These are phyloP conservation scores for Lyophyllum shimeji DNA, from an alignment of 768 basidiomycete species.

Conservation along the genomic window DNA sequence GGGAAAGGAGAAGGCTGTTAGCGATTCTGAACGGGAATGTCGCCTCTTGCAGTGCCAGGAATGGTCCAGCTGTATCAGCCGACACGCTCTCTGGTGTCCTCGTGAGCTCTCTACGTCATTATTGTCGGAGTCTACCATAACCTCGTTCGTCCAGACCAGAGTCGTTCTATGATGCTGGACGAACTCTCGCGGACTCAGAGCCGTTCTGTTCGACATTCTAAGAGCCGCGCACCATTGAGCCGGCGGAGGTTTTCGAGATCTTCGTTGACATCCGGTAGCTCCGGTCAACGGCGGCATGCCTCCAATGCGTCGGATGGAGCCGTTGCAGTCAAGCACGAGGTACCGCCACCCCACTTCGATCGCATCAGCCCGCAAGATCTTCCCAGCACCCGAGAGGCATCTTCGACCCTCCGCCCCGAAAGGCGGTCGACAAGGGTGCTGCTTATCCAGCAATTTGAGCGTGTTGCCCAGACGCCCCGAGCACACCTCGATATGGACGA, in stretches of 20 bases:
- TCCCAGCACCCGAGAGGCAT: not conserved
- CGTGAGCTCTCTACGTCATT: conserved; percentile 19
- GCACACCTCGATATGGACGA: conserved; percentile 32
- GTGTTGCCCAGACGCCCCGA: not conserved
- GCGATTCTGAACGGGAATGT: conserved; percentile 24
- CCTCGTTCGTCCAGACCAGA: conserved; percentile 23
- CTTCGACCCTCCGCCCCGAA: not conserved
- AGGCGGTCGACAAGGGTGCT: not conserved
- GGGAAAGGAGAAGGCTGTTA: conserved; percentile 49
- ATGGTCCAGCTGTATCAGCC: conserved; percentile 44
- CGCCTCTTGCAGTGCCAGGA: conserved; percentile 39
- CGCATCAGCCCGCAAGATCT: not conserved
- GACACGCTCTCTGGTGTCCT: conserved; percentile 49
- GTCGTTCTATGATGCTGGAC: conserved; percentile 34
- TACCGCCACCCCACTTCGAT: not conserved
- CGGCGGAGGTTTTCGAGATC: not conserved
- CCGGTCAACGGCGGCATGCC: conserved; percentile 25
- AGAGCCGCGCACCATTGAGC: conserved; percentile 1
- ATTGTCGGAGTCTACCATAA: not conserved
- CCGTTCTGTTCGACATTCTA: conserved; percentile 5
- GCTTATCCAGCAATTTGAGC: conserved; percentile 6
- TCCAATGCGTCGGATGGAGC: conserved; percentile 17
- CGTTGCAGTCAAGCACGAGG: not conserved
- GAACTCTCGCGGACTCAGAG: conserved; percentile 25
- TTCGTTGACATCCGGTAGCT: not conserved